Percentiles rank a stretch among this genome's conserved stretches.
Evolutionary conservation across 2,329 filamentous ascomycete species (phyloP).

Genomic region (Alternaria triticina): DNA sequence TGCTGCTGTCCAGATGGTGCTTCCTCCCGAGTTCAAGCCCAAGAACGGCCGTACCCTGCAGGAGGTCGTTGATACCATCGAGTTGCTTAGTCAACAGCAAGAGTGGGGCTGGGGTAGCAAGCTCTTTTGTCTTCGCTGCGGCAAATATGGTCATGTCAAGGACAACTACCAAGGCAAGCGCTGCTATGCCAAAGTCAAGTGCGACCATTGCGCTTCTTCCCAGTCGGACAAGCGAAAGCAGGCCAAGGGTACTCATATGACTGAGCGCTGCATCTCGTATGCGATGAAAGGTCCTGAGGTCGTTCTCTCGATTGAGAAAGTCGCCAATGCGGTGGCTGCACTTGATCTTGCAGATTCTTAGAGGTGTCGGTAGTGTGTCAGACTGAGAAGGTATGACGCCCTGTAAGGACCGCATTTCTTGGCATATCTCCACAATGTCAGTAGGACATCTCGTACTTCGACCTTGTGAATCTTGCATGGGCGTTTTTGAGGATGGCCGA

Average conservation of each 20-base stretch:
- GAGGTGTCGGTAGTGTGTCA: neutral
- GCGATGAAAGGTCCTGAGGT: neutral
- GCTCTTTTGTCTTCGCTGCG: slow-evolving; percentile 11
- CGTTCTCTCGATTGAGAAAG: neutral
- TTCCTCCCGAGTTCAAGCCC: neutral
- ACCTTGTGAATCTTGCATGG: neutral
- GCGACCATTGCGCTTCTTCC: neutral
- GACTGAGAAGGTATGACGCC: neutral
- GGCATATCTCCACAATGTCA: neutral
- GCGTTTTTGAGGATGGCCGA: neutral
- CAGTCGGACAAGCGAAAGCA: neutral
- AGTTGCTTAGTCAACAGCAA: slow-evolving; percentile 1
- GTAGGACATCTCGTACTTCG: neutral
- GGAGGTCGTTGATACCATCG: slow-evolving; percentile 8
- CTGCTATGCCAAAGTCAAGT: neutral
- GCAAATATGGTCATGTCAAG: slow-evolving; percentile 1
- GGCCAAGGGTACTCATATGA: neutral
- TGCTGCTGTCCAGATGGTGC: slow-evolving; percentile 17
- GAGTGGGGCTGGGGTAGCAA: slow-evolving; percentile 6
- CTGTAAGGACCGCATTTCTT: neutral
- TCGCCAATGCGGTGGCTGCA: neutral
- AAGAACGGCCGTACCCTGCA: neutral
- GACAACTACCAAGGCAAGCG: neutral
- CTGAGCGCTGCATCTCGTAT: slow-evolving; percentile 3
- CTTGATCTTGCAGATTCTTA: neutral